Percentiles rank a stretch among this genome's conserved stretches.
Conservation (phyloP, 148 eudicot genomes). For the Camellia granthamiana region DNA sequence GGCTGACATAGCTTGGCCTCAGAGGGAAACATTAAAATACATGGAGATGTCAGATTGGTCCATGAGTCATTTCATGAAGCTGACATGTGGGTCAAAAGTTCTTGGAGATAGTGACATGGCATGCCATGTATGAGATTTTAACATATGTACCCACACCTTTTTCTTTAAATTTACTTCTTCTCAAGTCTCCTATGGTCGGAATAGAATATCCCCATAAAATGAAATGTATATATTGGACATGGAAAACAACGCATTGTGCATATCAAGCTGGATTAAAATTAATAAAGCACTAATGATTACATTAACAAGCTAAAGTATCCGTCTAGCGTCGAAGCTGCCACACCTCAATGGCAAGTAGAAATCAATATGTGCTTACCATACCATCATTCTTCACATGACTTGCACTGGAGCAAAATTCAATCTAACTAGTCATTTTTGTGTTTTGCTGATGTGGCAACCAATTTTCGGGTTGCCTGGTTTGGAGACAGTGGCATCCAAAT, state of each 20-base stretch:
- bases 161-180: not conserved
- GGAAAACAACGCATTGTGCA: not conserved
- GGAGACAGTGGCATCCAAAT: conserved; percentile 6
- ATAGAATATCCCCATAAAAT: not conserved
- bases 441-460: not conserved
- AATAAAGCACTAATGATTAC: not conserved
- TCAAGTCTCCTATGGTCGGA: not conserved
- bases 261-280: not conserved
- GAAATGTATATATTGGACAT: not conserved
- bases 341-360: not conserved
- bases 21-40: not conserved
- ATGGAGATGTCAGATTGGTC: not conserved
- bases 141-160: not conserved
- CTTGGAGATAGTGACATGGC: not conserved
- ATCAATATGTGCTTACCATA: not conserved
- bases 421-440: not conserved
- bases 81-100: not conserved
- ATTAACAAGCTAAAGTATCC: not conserved
- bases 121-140: not conserved
- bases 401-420: not conserved
- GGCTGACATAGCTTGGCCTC: not conserved
- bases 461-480: not conserved
- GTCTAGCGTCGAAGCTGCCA: not conserved
- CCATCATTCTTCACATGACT: not conserved
- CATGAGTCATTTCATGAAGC: not conserved